Conservation (phyloP, 1,139 yeast genomes). For the Kurtzmaniella quercitrusa region DNA sequence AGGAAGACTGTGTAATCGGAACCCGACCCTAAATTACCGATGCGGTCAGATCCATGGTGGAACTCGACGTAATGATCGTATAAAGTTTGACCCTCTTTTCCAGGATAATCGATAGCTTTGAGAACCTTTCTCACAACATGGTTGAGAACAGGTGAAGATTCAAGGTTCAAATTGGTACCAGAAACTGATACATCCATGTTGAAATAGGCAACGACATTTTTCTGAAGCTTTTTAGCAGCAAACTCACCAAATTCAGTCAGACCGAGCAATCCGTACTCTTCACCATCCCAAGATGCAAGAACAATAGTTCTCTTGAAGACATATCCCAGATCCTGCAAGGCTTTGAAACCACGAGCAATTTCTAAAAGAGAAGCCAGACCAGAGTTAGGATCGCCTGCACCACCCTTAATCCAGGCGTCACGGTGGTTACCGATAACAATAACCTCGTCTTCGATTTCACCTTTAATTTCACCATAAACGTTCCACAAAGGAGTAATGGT, state of each 20-base stretch:
- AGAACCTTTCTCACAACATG: conserved; percentile 30
- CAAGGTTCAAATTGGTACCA: conserved; percentile 30
- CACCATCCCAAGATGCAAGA: conserved; percentile 44
- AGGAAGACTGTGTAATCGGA: conserved; percentile 46
- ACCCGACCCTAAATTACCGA: conserved; percentile 40
- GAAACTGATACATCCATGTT: conserved; percentile 40
- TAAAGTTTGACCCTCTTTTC: conserved; percentile 35
- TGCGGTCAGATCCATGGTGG: conserved; percentile 24
- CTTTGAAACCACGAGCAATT: conserved; percentile 44
- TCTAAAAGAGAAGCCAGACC: conserved; percentile 43
- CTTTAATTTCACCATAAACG: conserved; percentile 45
- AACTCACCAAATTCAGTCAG: conserved; percentile 47
- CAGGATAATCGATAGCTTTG: conserved; percentile 44
- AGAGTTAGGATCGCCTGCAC: conserved; percentile 48
- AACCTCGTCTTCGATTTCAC: conserved; percentile 36
- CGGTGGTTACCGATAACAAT: conserved; percentile 46
- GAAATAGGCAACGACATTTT: conserved; percentile 41
- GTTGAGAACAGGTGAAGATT: conserved; percentile 40
- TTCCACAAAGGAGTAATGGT: conserved; percentile 43
- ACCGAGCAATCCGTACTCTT: conserved; percentile 46
- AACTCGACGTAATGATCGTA: conserved; percentile 54
- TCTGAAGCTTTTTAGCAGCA: conserved; percentile 30
- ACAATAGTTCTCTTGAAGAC: conserved; percentile 37
- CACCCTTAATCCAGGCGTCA: conserved; percentile 55
- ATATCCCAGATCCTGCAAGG: conserved; percentile 39